A percentile compares a stretch with the other conserved stretches of the same genome.
phyloP scores from a whole-genome alignment of 805 yeast species.

The Wickerhamiella spandovensis region DNA sequence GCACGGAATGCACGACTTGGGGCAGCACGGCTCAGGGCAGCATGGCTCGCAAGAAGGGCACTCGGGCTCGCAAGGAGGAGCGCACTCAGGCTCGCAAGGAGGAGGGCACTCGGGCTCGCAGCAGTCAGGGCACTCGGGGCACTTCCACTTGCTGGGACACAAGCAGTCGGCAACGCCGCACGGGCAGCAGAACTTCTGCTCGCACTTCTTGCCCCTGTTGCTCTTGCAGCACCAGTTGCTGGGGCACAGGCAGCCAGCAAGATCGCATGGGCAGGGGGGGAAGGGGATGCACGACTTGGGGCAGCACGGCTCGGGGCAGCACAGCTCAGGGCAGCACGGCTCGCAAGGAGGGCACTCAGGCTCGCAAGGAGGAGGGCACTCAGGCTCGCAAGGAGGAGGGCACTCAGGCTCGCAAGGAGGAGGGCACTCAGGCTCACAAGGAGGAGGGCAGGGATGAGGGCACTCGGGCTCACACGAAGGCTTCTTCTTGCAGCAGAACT shows the following conservation, averaged over 20 bases:
- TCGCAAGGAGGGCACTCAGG: not conserved
- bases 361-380: not conserved
- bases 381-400: not conserved
- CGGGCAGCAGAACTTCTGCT: not conserved
- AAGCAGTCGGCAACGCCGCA: not conserved
- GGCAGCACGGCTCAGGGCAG: not conserved
- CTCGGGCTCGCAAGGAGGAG: constrained; percentile 1
- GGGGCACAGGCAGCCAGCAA: not conserved
- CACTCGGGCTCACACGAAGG: not conserved
- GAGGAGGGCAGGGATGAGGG: not conserved
- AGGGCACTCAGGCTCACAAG: not conserved
- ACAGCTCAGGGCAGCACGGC: not conserved
- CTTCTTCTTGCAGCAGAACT: not conserved
- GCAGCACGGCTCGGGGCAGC: not conserved
- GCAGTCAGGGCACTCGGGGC: not conserved
- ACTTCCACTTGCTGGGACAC: not conserved
- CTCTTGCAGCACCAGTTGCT: not conserved
- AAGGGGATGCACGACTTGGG: not conserved
- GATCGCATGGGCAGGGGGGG: not conserved
- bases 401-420: not conserved
- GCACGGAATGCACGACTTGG: not conserved
- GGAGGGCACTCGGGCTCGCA: constrained; percentile 1
- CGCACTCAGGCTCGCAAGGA: not conserved
- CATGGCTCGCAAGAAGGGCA: not conserved
- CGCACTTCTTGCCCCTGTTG: not conserved